Evolutionary conservation across 176 grass and related monocot genomes (phyloP), one percentile per base, ranked within the genome.

Genomic region (Areca catechu): DNA sequence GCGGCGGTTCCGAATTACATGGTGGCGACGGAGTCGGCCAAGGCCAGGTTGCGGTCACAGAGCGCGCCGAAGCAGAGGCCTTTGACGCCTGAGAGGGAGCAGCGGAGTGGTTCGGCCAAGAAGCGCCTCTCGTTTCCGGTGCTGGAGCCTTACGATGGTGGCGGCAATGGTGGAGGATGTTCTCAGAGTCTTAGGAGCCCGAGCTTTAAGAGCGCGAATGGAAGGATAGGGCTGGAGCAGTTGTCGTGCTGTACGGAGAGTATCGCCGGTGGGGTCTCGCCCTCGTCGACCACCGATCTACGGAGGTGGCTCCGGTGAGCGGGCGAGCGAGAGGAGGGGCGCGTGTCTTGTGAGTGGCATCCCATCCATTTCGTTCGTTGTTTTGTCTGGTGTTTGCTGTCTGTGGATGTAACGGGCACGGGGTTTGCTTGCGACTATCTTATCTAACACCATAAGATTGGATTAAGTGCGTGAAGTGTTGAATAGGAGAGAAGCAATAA

Each of bases 1-100:
- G 1, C 10, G 9, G 71, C 58, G 19, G 59, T 97, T 65, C 92
- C 92, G 0, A 97, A 84, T 60, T 97, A 97, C 83, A 97, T 97
- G 92, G 77, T 77, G 10, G 86, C 92, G 49, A 97, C 92, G 37
- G 92, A 91, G 80, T 97, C 92, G 16, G 87, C 92, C 0, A 97
- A 85, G 77, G 92, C 92, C 23, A 72, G 92, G 0, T 60, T 80
- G 4, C 72, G 92, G 49, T 88, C 86, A 1, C 86, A 88, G 61
- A 97, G 92, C 66, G 87, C 92, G 56, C 83, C 92, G 0, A 55
- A 87, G 20, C 92, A 91, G 66, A 77, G 87, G 0, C 86, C 86
- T 0, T 75, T 77, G 7, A 88, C 86, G 12, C 92, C 92, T 0
- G 92, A 97, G 43, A 61, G 83, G 22, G 92, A 91, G 28, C 73